Conservation (phyloP, 257 asterid genomes). For the Nicotiana sylvestris region DNA sequence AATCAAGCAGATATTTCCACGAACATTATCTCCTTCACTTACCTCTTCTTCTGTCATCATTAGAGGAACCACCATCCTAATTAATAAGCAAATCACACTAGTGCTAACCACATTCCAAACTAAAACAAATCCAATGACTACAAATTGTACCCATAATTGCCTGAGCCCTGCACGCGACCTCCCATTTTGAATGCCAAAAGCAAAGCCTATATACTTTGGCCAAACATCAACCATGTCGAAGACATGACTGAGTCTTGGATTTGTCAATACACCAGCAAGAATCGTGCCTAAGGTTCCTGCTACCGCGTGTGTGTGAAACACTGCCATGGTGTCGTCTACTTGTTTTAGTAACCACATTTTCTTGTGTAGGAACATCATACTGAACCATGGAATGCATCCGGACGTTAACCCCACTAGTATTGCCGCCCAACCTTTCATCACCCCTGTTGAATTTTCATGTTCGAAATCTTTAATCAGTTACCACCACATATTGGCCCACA, state of each 20-base stretch:
- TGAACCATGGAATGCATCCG: constrained; percentile 76
- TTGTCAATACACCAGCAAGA: constrained; percentile 62
- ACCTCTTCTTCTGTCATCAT: constrained; percentile 52
- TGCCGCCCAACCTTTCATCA: constrained; percentile 91
- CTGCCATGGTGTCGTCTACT: constrained; percentile 80
- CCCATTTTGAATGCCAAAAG: constrained; percentile 48
- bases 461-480: not conserved
- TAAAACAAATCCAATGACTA: constrained; percentile 45
- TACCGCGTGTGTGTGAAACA: constrained; percentile 74
- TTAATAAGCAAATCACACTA: constrained; percentile 52
- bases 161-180: constrained; percentile 34
- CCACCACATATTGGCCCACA: not conserved
- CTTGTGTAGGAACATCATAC: constrained; percentile 86
- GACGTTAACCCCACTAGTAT: constrained; percentile 65
- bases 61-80: constrained; percentile 44
- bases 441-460: constrained; percentile 29
- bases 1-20: too few species aligned
- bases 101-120: constrained; percentile 42
- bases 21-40: constrained; percentile 47
- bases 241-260: constrained; percentile 46
- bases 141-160: constrained; percentile 54
- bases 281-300: constrained; percentile 78
- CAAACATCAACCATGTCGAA: constrained; percentile 30
- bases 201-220: constrained; percentile 47
- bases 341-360: constrained; percentile 44